Evolutionary conservation across 352 stramenopile species (phyloP).

Genomic region (Phytophthora boehmeriae): DNA sequence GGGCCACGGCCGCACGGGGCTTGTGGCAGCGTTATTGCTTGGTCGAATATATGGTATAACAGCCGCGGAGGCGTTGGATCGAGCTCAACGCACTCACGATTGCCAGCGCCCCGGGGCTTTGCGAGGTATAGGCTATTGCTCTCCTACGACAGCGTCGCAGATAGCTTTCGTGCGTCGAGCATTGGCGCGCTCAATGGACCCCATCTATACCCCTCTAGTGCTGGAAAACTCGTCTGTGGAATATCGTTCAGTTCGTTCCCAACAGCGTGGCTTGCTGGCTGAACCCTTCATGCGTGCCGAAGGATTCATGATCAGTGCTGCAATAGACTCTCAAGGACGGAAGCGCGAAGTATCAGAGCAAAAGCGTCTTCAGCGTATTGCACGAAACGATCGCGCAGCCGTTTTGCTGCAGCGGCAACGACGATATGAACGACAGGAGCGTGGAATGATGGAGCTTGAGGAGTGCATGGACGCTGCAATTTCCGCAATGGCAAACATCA

Average conservation of each 20-base stretch:
- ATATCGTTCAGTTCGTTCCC: conserved; percentile 48
- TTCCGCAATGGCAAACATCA: conserved; percentile 17
- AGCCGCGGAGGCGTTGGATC: conserved; percentile 60
- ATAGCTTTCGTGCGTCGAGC: conserved; percentile 48
- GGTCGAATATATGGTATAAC: conserved; percentile 73
- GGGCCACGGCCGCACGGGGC: conserved; percentile 70
- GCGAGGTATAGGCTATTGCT: conserved; percentile 41
- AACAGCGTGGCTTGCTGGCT: conserved; percentile 57
- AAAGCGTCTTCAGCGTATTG: conserved; percentile 46
- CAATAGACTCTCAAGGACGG: conserved; percentile 29
- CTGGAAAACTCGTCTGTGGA: conserved; percentile 45
- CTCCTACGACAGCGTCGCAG: conserved; percentile 55
- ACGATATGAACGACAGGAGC: conserved; percentile 20
- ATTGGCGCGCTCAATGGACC: conserved; percentile 55
- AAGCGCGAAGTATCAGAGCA: conserved; percentile 36
- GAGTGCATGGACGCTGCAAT: conserved; percentile 19
- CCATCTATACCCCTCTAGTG: conserved; percentile 67
- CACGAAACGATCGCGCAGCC: conserved; percentile 45
- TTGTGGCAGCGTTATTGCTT: conserved; percentile 71
- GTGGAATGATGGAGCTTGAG: conserved; percentile 31
- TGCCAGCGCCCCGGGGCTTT: conserved; percentile 42
- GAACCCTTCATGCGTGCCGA: conserved; percentile 49
- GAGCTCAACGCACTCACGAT: conserved; percentile 71
- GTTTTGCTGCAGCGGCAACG: conserved; percentile 41
- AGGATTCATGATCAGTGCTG: conserved; percentile 64